These are phyloP conservation scores for Linanthus parryae DNA, from an alignment of 148 eudicot species.

Conservation along the genomic window DNA sequence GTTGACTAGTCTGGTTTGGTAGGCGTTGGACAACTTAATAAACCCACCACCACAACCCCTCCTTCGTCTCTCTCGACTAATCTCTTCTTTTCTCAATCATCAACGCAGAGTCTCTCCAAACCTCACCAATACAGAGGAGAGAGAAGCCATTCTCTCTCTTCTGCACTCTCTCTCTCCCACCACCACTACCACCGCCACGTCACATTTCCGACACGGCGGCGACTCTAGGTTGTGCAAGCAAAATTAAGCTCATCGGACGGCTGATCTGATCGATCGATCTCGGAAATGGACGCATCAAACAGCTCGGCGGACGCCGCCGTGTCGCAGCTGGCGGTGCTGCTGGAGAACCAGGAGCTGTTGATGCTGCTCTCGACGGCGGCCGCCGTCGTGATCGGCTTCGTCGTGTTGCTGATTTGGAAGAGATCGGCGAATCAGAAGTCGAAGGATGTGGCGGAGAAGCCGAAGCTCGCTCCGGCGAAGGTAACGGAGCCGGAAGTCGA, in stretches of 20 bases:
- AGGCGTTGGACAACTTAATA: neutral
- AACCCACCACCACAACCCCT: neutral
- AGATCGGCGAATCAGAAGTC: constrained; percentile 40
- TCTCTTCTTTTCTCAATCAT: no score
- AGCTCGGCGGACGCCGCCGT: constrained; percentile 23
- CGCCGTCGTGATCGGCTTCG: constrained; percentile 61
- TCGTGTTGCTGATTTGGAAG: constrained; percentile 49
- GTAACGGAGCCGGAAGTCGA: constrained; percentile 57
- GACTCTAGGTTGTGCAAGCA: constrained; percentile 51
- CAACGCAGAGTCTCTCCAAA: no score
- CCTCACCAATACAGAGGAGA: no score
- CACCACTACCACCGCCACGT: neutral
- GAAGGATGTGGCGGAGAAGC: constrained; percentile 24
- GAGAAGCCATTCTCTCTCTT: no score
- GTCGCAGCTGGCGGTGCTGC: constrained; percentile 33
- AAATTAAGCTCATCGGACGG: constrained; percentile 68
- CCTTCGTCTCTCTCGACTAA: neutral
- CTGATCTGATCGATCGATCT: constrained; percentile 41
- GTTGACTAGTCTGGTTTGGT: neutral
- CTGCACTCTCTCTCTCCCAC: neutral
- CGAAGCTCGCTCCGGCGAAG: constrained; percentile 34
- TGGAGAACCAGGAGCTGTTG: constrained; percentile 52
- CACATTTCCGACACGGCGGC: neutral
- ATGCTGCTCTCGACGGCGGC: constrained; percentile 63
- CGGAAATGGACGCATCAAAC: constrained; percentile 41